phyloP scores from a whole-genome alignment of 352 stramenopile genomes.

The Pythium rhizo-oryzae region DNA sequence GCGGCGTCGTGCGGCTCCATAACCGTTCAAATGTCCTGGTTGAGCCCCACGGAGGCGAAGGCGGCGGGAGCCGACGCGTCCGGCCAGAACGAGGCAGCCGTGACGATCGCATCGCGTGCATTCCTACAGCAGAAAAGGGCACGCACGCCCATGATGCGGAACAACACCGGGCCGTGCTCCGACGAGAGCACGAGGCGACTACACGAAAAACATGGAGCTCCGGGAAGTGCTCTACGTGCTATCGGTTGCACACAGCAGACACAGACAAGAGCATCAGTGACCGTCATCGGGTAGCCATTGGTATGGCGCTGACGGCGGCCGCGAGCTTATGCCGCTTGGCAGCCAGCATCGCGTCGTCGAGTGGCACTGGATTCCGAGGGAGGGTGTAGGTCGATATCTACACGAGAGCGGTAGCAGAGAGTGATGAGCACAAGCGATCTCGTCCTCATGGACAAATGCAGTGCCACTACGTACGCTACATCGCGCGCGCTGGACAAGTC shows the following conservation, averaged over 20 bases:
- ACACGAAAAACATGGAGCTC: background rate
- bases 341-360: background rate
- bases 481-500: background rate
- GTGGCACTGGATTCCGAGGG: background rate
- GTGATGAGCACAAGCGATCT: too few relatives aligned
- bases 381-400: background rate
- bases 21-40: background rate
- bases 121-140: background rate
- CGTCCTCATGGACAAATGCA: background rate
- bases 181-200: background rate
- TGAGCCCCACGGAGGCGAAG: background rate
- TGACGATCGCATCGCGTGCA: background rate
- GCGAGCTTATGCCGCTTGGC: background rate
- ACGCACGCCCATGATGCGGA: background rate
- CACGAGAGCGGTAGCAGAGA: too few relatives aligned
- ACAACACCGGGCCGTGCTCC: background rate
- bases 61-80: background rate
- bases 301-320: background rate
- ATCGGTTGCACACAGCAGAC: background rate
- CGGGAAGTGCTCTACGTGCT: background rate
- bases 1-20: background rate
- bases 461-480: background rate
- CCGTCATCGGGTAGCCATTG: too few relatives aligned
- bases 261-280: background rate
- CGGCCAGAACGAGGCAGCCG: background rate